These are phyloP conservation scores for Phlyctochytrium planicorne DNA, from an alignment of 192 early-diverging fungal species.

Conservation along the genomic window DNA sequence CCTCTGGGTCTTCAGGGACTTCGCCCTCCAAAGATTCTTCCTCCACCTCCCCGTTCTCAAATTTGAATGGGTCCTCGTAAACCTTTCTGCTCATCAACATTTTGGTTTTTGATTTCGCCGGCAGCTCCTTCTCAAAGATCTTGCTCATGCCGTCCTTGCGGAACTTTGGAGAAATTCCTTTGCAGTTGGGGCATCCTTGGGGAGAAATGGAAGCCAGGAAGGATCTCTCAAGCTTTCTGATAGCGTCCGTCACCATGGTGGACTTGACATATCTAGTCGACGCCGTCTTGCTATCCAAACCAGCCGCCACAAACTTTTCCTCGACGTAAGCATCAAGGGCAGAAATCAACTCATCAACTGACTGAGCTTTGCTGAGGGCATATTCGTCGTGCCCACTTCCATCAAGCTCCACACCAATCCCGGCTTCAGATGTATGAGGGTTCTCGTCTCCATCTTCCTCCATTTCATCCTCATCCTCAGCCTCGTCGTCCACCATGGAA, in stretches of 20 bases:
- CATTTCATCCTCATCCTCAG: conserved; percentile 35
- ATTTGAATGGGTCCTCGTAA: conserved; percentile 34
- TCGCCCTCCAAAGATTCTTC: conserved; percentile 28
- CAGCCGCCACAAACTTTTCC: conserved; percentile 31
- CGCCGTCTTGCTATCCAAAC: conserved; percentile 6
- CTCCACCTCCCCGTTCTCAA: conserved; percentile 1
- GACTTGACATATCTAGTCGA: conserved; percentile 27
- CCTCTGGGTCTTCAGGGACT: neutral
- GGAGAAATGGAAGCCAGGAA: conserved; percentile 45
- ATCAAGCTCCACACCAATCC: conserved; percentile 40
- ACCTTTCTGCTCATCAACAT: conserved; percentile 63
- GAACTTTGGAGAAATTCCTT: conserved; percentile 62
- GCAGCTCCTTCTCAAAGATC: conserved; percentile 76
- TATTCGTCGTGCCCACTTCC: conserved; percentile 46
- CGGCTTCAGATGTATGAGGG: conserved; percentile 36
- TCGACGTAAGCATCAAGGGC: conserved; percentile 64
- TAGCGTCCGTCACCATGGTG: conserved; percentile 44
- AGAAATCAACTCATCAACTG: conserved; percentile 57
- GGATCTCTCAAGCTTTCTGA: conserved; percentile 48
- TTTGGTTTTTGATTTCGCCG: conserved; percentile 56
- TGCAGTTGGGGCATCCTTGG: conserved; percentile 44
- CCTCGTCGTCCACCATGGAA: conserved; percentile 32
- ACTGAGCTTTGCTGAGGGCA: conserved; percentile 29
- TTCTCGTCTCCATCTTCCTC: conserved; percentile 40
- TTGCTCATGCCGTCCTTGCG: conserved; percentile 81